Evolutionary conservation across 2,329 filamentous ascomycete species (phyloP).

Genomic region (Keithomyces neogunnii): DNA sequence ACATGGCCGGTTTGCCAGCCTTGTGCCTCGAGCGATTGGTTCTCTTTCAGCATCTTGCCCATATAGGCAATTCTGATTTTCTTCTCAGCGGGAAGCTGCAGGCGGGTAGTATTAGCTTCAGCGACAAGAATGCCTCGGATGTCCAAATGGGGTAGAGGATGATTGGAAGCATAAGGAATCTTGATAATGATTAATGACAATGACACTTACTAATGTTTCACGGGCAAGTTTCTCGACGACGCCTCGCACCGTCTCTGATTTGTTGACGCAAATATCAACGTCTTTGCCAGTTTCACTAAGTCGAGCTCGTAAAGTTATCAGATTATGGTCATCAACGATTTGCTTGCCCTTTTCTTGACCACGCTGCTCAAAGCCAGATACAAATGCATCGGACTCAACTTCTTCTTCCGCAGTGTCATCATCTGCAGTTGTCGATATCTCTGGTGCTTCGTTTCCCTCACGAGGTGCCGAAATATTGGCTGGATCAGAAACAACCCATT

Average conservation of each 20-base stretch:
- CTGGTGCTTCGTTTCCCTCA: conserved; percentile 23
- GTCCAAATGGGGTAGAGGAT: not conserved
- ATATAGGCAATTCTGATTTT: conserved; percentile 69
- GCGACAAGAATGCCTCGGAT: too few species aligned
- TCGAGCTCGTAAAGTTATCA: conserved; percentile 50
- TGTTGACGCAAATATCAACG: conserved; percentile 47
- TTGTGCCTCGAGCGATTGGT: conserved; percentile 54
- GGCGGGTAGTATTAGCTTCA: not conserved
- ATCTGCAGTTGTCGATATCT: conserved; percentile 24
- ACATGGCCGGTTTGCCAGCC: conserved; percentile 71
- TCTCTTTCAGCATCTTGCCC: conserved; percentile 70
- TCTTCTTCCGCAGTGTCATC: conserved; percentile 13
- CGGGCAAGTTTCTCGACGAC: conserved; percentile 52
- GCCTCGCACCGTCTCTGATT: conserved; percentile 54
- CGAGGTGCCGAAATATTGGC: conserved; percentile 38
- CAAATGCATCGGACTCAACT: conserved; percentile 11
- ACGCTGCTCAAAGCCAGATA: conserved; percentile 27
- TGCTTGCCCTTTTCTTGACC: conserved; percentile 54
- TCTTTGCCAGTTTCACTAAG: conserved; percentile 62
- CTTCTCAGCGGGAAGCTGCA: conserved; percentile 48
- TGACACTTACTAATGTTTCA: conserved; percentile 8
- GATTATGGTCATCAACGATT: conserved; percentile 41
- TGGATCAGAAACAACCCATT: conserved; percentile 62
- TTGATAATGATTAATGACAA: not conserved
- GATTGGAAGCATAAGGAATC: not conserved